A percentile compares a stretch with the other conserved stretches of the same genome.
These are phyloP conservation scores for Exophiala aquamarina DNA, from an alignment of 2,329 filamentous ascomycete genomes.

Conservation along the genomic window DNA sequence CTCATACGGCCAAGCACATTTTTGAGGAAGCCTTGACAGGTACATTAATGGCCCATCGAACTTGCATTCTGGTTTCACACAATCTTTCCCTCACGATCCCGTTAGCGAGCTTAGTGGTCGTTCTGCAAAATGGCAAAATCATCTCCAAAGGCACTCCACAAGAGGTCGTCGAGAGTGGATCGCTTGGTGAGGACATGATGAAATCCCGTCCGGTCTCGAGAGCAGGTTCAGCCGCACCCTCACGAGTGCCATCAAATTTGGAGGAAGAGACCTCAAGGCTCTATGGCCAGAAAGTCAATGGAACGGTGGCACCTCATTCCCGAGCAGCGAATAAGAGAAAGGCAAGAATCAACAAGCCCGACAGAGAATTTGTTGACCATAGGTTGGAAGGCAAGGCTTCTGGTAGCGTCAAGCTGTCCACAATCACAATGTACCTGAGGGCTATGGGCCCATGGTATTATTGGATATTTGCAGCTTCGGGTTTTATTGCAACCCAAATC, in stretches of 20 bases:
- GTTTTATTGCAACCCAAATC: conserved; percentile 81
- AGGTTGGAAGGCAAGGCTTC: conserved; percentile 75
- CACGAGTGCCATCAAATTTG: conserved; percentile 73
- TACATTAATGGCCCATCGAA: conserved; percentile 81
- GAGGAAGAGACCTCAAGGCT: conserved; percentile 61
- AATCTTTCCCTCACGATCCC: conserved; percentile 88
- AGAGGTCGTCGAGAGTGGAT: conserved; percentile 81
- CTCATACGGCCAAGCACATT: conserved; percentile 97
- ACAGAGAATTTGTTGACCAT: conserved; percentile 39
- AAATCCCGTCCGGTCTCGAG: conserved; percentile 72
- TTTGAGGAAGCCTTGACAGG: conserved; percentile 91
- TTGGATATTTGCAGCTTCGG: conserved; percentile 73
- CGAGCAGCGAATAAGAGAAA: conserved; percentile 31
- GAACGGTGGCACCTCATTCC: conserved; percentile 32
- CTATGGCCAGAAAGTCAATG: conserved; percentile 46
- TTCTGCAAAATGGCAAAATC: conserved; percentile 84
- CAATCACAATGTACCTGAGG: conserved; percentile 79
- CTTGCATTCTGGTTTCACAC: conserved; percentile 93
- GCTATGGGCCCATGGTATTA: conserved; percentile 98
- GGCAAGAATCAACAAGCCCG: conserved; percentile 41
- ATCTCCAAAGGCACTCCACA: conserved; percentile 72
- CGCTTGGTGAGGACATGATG: conserved; percentile 79
- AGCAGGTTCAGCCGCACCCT: conserved; percentile 70
- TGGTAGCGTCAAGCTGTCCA: conserved; percentile 83
- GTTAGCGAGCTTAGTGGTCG: conserved; percentile 74